Percentiles rank a stretch among this genome's conserved stretches.
Evolutionary conservation across 202 grass and related monocot genomes (phyloP).

Genomic region (Dendrocalamus latiflorus): DNA sequence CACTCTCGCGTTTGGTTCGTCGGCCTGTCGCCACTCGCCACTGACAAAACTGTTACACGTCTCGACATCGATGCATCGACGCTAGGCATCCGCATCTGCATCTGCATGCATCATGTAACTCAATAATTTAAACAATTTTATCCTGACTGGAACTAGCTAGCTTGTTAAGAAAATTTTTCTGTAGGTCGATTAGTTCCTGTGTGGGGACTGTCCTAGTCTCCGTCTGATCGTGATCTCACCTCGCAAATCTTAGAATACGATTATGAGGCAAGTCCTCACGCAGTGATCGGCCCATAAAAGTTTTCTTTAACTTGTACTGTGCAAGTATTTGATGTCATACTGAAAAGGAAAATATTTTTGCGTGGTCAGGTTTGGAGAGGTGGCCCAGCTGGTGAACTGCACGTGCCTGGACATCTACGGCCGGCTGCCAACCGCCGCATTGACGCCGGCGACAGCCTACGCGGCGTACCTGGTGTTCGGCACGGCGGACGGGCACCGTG

Average conservation of each 20-base stretch:
- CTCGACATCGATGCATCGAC: neutral
- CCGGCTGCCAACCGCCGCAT: neutral
- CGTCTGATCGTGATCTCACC: neutral
- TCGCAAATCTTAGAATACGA: neutral
- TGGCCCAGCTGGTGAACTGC: constrained; percentile 36
- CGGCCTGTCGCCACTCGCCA: neutral
- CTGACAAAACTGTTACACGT: neutral
- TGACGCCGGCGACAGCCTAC: neutral
- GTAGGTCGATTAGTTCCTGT: neutral
- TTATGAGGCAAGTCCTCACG: neutral
- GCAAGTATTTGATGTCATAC: neutral
- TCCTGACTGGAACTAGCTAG: neutral
- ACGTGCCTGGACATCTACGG: constrained; percentile 37
- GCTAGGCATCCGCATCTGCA: neutral
- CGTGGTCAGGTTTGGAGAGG: constrained; percentile 23
- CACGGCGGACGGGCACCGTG: constrained; percentile 2
- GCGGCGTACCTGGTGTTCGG: constrained; percentile 32
- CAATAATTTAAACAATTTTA: neutral
- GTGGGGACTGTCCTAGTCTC: neutral
- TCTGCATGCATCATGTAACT: neutral
- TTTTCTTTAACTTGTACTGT: neutral
- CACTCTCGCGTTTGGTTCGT: neutral
- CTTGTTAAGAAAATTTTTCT: neutral
- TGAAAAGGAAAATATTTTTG: neutral
- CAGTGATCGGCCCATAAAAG: neutral